These are phyloP conservation scores for Saturnispora dispora DNA, from an alignment of 805 yeast genomes.

Conservation along the genomic window DNA sequence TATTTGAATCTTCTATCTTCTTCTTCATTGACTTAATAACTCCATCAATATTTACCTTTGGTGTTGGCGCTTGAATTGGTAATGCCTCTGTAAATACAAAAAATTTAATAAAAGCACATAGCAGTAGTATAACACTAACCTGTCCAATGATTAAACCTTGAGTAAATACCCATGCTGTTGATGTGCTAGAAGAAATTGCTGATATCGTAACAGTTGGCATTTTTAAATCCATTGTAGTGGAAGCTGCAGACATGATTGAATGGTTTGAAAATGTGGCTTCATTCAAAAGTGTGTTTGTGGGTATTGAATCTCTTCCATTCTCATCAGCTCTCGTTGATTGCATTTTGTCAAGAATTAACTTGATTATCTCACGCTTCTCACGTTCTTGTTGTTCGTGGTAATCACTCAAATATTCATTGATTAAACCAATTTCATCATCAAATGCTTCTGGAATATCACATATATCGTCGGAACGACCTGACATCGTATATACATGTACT, in stretches of 20 bases:
- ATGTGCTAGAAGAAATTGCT: constrained; percentile 6
- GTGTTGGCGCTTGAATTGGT: constrained; percentile 27
- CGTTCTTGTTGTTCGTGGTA: constrained; percentile 17
- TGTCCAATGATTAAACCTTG: constrained; percentile 73
- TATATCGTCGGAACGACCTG: neutral
- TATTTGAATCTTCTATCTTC: constrained; percentile 3
- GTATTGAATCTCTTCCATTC: neutral
- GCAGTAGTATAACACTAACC: constrained; percentile 53
- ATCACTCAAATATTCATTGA: constrained; percentile 4
- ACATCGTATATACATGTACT: neutral
- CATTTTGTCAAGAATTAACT: constrained; percentile 4
- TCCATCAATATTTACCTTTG: constrained; percentile 22
- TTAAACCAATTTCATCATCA: constrained; percentile 1
- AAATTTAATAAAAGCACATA: constrained; percentile 60
- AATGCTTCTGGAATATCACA: neutral
- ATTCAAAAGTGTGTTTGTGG: neutral
- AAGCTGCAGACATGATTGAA: neutral
- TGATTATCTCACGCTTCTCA: constrained; percentile 2
- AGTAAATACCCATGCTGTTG: constrained; percentile 53
- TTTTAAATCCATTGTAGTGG: constrained; percentile 3
- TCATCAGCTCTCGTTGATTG: neutral
- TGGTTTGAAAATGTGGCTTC: neutral
- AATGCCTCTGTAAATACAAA: constrained; percentile 67
- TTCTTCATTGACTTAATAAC: constrained; percentile 13
- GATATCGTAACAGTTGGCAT: constrained; percentile 5